Conservation (phyloP, 768 basidiomycete genomes). For the Holtermanniella nyarrowii region DNA sequence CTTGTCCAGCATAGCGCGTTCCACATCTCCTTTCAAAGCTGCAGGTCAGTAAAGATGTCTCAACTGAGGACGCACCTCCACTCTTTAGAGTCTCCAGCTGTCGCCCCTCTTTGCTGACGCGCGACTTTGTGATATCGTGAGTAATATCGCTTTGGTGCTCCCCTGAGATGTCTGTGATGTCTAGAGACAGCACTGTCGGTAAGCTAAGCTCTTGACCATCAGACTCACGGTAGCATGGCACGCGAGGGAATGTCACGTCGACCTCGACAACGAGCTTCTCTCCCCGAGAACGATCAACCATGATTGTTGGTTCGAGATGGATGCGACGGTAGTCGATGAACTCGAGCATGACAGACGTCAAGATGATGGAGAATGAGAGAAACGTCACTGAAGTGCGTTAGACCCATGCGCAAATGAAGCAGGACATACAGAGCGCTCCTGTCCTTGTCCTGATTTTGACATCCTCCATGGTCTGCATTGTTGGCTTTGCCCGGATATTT, state of each 20-base stretch:
- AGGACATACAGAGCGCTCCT: slow-evolving; percentile 70
- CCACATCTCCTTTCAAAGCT: slow-evolving; percentile 77
- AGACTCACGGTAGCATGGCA: slow-evolving; percentile 88
- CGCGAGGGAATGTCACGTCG: slow-evolving; percentile 89
- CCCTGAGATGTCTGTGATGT: slow-evolving; percentile 96
- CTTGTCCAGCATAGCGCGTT: slow-evolving; percentile 41
- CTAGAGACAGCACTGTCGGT: slow-evolving; percentile 72
- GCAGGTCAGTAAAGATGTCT: slow-evolving; percentile 26
- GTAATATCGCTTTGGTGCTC: slow-evolving; percentile 81
- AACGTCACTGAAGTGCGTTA: slow-evolving; percentile 62
- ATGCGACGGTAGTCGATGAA: slow-evolving; percentile 89
- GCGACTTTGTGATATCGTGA: slow-evolving; percentile 76
- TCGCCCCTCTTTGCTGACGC: slow-evolving; percentile 55
- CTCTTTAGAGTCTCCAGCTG: slow-evolving; percentile 44
- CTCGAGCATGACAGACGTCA: slow-evolving; percentile 83
- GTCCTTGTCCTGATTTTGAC: slow-evolving; percentile 98
- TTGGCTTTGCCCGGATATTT: not conserved
- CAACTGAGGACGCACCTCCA: slow-evolving; percentile 19
- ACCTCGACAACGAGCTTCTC: slow-evolving; percentile 85
- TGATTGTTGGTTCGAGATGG: slow-evolving; percentile 71
- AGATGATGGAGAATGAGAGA: slow-evolving; percentile 79
- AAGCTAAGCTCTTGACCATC: not conserved
- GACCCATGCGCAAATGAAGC: slow-evolving; percentile 3
- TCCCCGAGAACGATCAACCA: slow-evolving; percentile 89
- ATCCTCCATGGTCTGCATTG: slow-evolving; percentile 83